Evolutionary conservation across 1,284 basidiomycete species (phyloP).

Genomic region (Tylopilus orsonianus): DNA sequence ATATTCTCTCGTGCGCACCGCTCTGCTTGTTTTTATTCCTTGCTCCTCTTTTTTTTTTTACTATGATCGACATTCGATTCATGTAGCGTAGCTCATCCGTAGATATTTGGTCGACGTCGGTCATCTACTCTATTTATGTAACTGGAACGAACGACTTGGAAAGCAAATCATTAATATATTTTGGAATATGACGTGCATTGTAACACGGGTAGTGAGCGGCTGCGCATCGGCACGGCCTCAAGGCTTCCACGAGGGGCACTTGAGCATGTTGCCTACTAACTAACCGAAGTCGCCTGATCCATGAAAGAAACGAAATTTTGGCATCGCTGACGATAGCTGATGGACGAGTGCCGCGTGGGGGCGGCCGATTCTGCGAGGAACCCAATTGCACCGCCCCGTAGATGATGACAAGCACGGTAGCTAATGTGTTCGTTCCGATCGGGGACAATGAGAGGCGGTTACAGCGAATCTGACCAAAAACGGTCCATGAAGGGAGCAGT

Average conservation of each 20-base stretch:
- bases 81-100: conserved; percentile 36
- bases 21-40: conserved; percentile 25
- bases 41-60: conserved; percentile 3
- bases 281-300: background rate
- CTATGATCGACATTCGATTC: conserved; percentile 16
- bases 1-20: conserved; percentile 7
- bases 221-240: conserved; percentile 8
- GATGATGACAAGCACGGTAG: background rate
- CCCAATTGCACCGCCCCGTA: background rate
- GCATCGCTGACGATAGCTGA: background rate
- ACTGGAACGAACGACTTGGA: conserved; percentile 17
- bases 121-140: conserved; percentile 28
- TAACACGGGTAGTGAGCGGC: background rate
- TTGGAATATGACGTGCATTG: background rate
- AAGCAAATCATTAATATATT: conserved; percentile 20
- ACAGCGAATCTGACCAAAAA: background rate
- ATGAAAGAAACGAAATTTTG: background rate
- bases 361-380: background rate
- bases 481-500: background rate
- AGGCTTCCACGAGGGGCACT: conserved; percentile 17
- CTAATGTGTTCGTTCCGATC: background rate
- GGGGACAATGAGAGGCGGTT: background rate
- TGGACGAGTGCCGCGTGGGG: background rate
- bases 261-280: background rate
- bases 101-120: conserved; percentile 31